Conservation (phyloP, 805 yeast species). For the Ogataea trehalophila region DNA sequence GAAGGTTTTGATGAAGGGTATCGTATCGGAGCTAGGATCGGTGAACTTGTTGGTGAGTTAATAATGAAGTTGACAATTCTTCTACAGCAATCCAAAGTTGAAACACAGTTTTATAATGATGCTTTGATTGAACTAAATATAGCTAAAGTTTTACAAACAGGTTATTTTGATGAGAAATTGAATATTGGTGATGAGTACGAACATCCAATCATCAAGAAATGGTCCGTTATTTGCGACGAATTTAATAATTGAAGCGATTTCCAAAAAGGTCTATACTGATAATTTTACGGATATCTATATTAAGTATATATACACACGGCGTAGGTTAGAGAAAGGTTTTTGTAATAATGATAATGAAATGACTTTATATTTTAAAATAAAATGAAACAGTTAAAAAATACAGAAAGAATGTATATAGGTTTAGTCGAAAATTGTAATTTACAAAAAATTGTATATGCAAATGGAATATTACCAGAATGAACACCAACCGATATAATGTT, state of each 20-base stretch:
- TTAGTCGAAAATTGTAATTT: too few species aligned
- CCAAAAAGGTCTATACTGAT: neutral
- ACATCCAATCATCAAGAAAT: slow-evolving; percentile 25
- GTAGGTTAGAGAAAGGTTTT: neutral
- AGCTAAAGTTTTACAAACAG: slow-evolving; percentile 47
- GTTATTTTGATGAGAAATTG: slow-evolving; percentile 50
- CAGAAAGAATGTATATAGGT: too few species aligned
- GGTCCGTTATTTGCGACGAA: slow-evolving; percentile 18
- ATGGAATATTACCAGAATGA: slow-evolving; percentile 73
- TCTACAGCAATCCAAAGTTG: slow-evolving; percentile 3
- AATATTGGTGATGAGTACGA: slow-evolving; percentile 29
- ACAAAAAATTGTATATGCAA: neutral
- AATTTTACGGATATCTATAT: neutral
- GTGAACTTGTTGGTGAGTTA: slow-evolving; percentile 59
- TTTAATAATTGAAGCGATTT: neutral
- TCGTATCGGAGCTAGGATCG: slow-evolving; percentile 69
- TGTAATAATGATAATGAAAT: slow-evolving; percentile 1
- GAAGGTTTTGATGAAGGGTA: slow-evolving; percentile 78
- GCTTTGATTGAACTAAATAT: slow-evolving; percentile 56
- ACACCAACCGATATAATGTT: slow-evolving; percentile 98
- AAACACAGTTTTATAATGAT: slow-evolving; percentile 12
- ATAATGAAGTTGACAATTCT: slow-evolving; percentile 40
- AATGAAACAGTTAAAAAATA: neutral
- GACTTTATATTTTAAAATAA: neutral
- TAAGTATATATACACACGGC: neutral